Evolutionary conservation across 1,284 basidiomycete genomes (phyloP).

Genomic region (Boletus austroedulis): DNA sequence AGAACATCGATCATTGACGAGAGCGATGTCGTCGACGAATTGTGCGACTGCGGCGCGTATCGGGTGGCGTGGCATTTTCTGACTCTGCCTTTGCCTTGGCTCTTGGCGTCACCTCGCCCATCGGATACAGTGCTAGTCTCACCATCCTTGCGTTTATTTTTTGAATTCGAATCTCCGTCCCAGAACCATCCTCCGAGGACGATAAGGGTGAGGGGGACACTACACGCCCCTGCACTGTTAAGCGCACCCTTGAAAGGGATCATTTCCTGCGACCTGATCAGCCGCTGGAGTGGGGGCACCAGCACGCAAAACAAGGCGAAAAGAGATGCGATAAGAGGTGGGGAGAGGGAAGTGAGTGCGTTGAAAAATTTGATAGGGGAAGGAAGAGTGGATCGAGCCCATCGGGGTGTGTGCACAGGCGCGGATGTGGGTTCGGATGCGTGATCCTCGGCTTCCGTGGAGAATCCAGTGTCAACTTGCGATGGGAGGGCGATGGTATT

Average conservation of each 20-base stretch:
- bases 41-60: conserved; percentile 2
- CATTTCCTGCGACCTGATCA: conserved; percentile 55
- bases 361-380: not conserved
- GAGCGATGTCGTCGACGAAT: conserved; percentile 23
- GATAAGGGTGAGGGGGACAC: conserved; percentile 85
- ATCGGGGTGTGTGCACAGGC: not conserved
- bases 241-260: conserved; percentile 73
- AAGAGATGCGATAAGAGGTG: conserved; percentile 77
- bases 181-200: conserved; percentile 94
- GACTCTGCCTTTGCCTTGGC: conserved; percentile 14
- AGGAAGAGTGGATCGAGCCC: not conserved
- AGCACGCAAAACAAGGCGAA: conserved; percentile 81
- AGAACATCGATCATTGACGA: conserved; percentile 45
- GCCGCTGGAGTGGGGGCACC: conserved; percentile 70
- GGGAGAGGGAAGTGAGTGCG: conserved; percentile 17
- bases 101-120: not conserved
- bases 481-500: conserved; percentile 15
- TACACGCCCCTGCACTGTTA: conserved; percentile 72
- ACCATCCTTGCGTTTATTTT: not conserved
- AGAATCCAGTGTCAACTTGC: conserved; percentile 14
- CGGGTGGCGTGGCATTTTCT: not conserved
- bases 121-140: not conserved
- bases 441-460: conserved; percentile 17
- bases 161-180: conserved; percentile 25
- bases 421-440: not conserved